Percentiles rank a stretch among this genome's conserved stretches.
These are phyloP conservation scores for Flaveria ramosissima DNA, from an alignment of 129 eudicot species.

Conservation along the genomic window DNA sequence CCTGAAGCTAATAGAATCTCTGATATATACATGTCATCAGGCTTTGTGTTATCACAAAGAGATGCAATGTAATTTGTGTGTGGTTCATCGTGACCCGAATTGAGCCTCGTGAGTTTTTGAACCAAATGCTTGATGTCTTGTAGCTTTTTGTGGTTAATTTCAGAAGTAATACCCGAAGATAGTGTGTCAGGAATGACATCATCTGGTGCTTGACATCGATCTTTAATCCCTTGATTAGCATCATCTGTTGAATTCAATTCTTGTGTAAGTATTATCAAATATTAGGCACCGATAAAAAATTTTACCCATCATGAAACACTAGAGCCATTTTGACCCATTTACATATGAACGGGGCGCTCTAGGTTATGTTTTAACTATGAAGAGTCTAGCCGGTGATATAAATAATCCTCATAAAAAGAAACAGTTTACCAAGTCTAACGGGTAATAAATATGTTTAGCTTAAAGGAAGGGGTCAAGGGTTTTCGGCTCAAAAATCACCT, in stretches of 20 bases:
- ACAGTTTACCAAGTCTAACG: no score
- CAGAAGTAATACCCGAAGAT: constrained; percentile 41
- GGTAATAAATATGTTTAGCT: no score
- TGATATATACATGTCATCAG: constrained; percentile 75
- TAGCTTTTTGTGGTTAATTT: constrained; percentile 62
- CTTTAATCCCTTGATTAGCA: constrained; percentile 28
- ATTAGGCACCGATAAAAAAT: background rate
- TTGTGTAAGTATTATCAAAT: constrained; percentile 12
- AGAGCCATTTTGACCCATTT: no score
- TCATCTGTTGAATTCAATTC: constrained; percentile 39
- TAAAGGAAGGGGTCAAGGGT: no score
- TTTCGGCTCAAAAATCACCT: no score
- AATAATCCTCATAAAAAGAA: no score
- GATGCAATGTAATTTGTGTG: constrained; percentile 83
- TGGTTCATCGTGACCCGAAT: constrained; percentile 71
- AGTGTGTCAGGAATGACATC: constrained; percentile 32
- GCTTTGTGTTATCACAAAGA: constrained; percentile 74
- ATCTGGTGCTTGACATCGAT: constrained; percentile 40
- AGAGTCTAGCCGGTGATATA: no score
- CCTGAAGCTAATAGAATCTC: constrained; percentile 92
- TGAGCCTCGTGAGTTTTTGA: constrained; percentile 68
- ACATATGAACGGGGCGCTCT: no score
- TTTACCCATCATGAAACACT: no score
- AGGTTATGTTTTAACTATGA: no score
- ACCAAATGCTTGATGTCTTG: constrained; percentile 72